Evolutionary conservation across 2,329 filamentous ascomycete genomes (phyloP).

Genomic region (Myriosclerotinia duriaeana): DNA sequence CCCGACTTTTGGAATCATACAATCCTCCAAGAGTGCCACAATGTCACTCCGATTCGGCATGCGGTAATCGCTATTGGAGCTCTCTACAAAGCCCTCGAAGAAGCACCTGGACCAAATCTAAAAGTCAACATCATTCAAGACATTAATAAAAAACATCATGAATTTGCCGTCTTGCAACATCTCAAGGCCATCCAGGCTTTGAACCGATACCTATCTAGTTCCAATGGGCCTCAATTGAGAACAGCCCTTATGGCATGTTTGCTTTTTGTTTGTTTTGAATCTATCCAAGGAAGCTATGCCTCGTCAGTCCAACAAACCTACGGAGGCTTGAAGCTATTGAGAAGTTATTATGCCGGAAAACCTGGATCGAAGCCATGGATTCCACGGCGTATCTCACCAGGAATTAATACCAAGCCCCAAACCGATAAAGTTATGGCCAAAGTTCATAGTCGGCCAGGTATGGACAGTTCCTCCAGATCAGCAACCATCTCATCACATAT

Average conservation of each 20-base stretch:
- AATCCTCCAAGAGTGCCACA: constrained; percentile 62
- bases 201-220: constrained; percentile 47
- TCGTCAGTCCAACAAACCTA: constrained; percentile 62
- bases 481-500: constrained; percentile 30
- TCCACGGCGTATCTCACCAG: constrained; percentile 23
- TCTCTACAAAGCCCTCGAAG: constrained; percentile 62
- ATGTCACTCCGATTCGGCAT: constrained; percentile 59
- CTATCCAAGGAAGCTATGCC: constrained; percentile 50
- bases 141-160: constrained; percentile 53
- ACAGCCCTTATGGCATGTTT: constrained; percentile 39
- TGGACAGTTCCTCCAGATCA: constrained; percentile 29
- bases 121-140: constrained; percentile 43
- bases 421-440: constrained; percentile 23
- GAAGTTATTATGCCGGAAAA: constrained; percentile 42
- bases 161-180: constrained; percentile 60
- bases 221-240: constrained; percentile 46
- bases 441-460: constrained; percentile 30
- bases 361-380: constrained; percentile 31
- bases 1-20: constrained; percentile 62
- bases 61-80: constrained; percentile 67
- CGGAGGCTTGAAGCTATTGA: constrained; percentile 55
- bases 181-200: constrained; percentile 56
- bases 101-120: constrained; percentile 33
- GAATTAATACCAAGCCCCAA: constrained; percentile 11
- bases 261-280: constrained; percentile 39